Evolutionary conservation across 2,329 filamentous ascomycete species (phyloP), one percentile per base, ranked within the genome.

Genomic region (Incumbomyces lentus): DNA sequence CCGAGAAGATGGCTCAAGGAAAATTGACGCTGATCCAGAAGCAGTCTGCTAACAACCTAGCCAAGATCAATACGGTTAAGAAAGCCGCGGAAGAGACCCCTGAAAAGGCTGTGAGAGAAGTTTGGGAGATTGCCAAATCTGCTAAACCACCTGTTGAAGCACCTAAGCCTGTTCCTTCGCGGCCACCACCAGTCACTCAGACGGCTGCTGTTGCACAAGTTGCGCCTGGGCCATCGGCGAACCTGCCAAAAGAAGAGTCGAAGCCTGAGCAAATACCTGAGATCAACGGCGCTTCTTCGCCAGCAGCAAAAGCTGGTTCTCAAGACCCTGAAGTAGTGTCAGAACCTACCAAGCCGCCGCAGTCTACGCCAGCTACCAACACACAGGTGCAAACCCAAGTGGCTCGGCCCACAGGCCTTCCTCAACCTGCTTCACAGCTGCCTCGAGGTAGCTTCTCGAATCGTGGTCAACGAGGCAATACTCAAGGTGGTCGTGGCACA

Each of bases 1-100:
- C 81, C 37, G 78, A 81, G 31, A 89, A 89, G 68, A 86, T 86
- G 62, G 78, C 76, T 45, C 78, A 78, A 1, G 69, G 86, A 40
- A 84, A 84, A 53, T 73, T 90, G 52, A 90, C 87, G 61, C 84
- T 93, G 79, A 18, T 44, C 12, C 30, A 44, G 18, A 44, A 44
- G 41, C 31, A 35, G 29, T 35, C 41, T 3, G 71, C 80, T 5
- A 82, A 90, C 55, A 85, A 82, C 56, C 79, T 82, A 60, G 67
- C 74, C 39, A 78, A 75, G 51, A 67, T 69, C 7, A 78, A 81
- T 0, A 73, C 73, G 42, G 84, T 96, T 2, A 77, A 88, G 59
- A 84, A 79, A 39, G 89, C 90, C 11, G 87, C 84, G 0, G 75
- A 74, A n/a, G 84, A 94, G 40, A 95, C 89, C 1, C 90, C 90